A percentile compares a stretch with the other conserved stretches of the same genome.
These are phyloP conservation scores for Cucumis hystrix DNA, from an alignment of 306 rosid genomes.

Conservation along the genomic window DNA sequence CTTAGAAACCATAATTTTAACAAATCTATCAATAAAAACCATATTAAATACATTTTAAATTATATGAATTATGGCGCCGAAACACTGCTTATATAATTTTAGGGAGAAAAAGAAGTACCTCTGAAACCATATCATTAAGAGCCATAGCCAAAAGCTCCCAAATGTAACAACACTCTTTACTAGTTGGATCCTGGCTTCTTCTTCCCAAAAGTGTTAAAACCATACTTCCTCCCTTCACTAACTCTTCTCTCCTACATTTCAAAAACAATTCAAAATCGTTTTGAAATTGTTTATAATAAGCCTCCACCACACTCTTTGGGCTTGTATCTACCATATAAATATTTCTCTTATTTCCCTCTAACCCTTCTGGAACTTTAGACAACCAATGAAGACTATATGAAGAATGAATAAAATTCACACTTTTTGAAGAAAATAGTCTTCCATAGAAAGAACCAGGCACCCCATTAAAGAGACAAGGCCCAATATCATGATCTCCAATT, in stretches of 20 bases:
- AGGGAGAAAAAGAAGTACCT: too few relatives aligned
- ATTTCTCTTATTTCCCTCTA: slow-evolving; percentile 20
- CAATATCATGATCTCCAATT: neutral
- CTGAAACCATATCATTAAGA: slow-evolving; percentile 4
- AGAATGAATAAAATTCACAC: slow-evolving; percentile 30
- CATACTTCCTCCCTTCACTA: slow-evolving; percentile 25
- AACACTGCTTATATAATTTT: too few relatives aligned
- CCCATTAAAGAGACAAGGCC: slow-evolving; percentile 25
- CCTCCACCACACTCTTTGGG: slow-evolving; percentile 10
- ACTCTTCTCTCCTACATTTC: slow-evolving; percentile 21
- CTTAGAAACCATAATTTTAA: too few relatives aligned
- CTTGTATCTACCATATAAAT: slow-evolving; percentile 12
- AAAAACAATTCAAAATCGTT: slow-evolving; percentile 27
- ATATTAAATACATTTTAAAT: too few relatives aligned
- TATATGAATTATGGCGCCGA: too few relatives aligned
- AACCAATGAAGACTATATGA: slow-evolving; percentile 33
- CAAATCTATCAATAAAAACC: too few relatives aligned
- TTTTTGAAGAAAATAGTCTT: slow-evolving; percentile 28
- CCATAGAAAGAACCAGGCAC: slow-evolving; percentile 42
- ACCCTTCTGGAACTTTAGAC: slow-evolving; percentile 10
- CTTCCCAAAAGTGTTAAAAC: slow-evolving; percentile 24
- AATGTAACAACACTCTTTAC: neutral
- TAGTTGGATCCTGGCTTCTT: neutral
- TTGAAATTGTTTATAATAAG: slow-evolving; percentile 20
- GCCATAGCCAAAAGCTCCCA: slow-evolving; percentile 15